Evolutionary conservation across 208 protist genomes (phyloP), one percentile per base, ranked within the genome.

Genomic region (Acanthamoeba healyi): DNA sequence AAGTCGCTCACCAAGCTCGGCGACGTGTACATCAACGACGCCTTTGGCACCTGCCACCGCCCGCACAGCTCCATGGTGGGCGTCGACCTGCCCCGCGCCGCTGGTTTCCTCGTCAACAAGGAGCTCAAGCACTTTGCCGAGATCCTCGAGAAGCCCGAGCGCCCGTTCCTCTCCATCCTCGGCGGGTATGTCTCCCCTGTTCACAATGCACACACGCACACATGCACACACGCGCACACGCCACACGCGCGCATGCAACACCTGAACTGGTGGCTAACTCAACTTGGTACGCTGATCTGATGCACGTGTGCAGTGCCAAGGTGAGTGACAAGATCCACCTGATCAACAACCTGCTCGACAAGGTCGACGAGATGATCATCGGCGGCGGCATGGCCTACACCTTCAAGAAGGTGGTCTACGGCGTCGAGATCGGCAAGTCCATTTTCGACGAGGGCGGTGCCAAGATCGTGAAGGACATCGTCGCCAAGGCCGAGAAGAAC

Each of bases 271-370:
- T 88, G 36, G 17, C 14, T 38, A 63, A 88, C n/a, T n/a, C n/a
- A n/a, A n/a, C n/a, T n/a, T 93, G 12, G 46, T 42, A 40, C 58
- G 26, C 1, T 42, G 22, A 9, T 94, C 32, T 90, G 36, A 1
- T 81, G 24, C 74, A 38, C 51, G 17, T n/a, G n/a, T 67, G 34
- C 70, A 96, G 96, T 54, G 98, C 99, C 87, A 99, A 99, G 97
- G 99, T 99, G 49, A 98, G 97, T 82, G 99, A 99, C 96, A 99
- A 99, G 98, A 99, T 99, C 94, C 97, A 99, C 95, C 96, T 99
- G 15, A 99, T 99, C 94, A 97, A 99, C 70, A 99, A 99, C 96
- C 96, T 99, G 86, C 96, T 99, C 36, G 98, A 98, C 93, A 99
- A 99, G 95, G 99, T 99, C 72, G 98, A 99, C 96, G 97, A 98